Percentiles rank a stretch among this genome's conserved stretches.
Conservation (phyloP, 73 alveolate genomes). For the Urostyla sp. region DNA sequence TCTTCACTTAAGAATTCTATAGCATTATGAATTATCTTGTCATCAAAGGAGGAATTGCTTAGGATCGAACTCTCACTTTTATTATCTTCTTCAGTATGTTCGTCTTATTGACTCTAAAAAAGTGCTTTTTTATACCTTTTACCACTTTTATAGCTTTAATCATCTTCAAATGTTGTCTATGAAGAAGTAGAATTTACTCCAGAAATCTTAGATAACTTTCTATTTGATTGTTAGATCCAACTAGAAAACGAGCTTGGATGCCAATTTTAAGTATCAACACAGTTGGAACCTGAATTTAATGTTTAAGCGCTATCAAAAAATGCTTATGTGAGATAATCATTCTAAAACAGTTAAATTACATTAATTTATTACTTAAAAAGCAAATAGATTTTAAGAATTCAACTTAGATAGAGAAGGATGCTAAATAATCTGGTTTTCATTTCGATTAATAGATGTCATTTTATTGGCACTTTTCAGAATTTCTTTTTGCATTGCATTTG, state of each 20-base stretch:
- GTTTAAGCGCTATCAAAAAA: constrained; percentile 21
- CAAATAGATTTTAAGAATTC: constrained; percentile 32
- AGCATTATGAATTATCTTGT: constrained; percentile 31
- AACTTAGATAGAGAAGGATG: background rate
- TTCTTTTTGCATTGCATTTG: background rate
- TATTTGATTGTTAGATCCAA: background rate
- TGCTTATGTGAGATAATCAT: constrained; percentile 36
- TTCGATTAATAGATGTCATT: background rate
- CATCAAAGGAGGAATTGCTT: constrained; percentile 27
- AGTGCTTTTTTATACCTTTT: constrained; percentile 1
- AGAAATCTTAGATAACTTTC: background rate
- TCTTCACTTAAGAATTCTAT: constrained; percentile 42
- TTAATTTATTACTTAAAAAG: constrained; percentile 22
- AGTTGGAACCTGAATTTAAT: background rate
- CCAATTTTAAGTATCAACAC: constrained; percentile 1
- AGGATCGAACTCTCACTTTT: constrained; percentile 1
- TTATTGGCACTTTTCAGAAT: background rate
- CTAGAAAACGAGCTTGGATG: background rate
- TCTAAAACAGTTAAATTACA: background rate
- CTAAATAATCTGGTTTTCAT: background rate
- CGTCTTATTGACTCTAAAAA: background rate
- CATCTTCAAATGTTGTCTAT: constrained; percentile 39
- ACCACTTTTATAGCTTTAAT: background rate
- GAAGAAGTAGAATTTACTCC: constrained; percentile 24
- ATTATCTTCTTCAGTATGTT: background rate